Evolutionary conservation across 2,329 filamentous ascomycete genomes (phyloP).

Genomic region (Talaromyces sp.): DNA sequence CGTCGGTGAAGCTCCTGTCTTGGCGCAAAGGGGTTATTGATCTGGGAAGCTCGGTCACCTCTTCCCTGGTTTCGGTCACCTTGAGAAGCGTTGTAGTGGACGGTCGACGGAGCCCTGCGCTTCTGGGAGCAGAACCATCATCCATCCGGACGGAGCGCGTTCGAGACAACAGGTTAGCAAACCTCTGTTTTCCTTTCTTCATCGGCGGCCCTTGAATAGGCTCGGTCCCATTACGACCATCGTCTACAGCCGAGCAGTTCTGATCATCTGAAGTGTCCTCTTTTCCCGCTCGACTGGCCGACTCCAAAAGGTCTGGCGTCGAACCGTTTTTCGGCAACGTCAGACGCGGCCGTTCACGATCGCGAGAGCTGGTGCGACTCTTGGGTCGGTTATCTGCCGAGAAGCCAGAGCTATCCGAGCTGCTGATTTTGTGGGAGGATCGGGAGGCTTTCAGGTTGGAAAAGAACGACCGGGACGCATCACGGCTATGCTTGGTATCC

Average conservation of each 20-base stretch:
- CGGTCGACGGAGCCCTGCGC: constrained; percentile 29
- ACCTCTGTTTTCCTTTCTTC: constrained; percentile 43
- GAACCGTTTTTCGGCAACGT: constrained; percentile 36
- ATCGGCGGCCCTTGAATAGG: constrained; percentile 9
- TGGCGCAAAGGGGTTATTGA: constrained; percentile 59
- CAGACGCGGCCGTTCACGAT: constrained; percentile 29
- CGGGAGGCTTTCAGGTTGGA: constrained; percentile 44
- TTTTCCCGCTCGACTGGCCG: constrained; percentile 24
- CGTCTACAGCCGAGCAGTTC: constrained; percentile 23
- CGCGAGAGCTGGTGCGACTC: constrained; percentile 42
- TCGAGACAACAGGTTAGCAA: constrained; percentile 41
- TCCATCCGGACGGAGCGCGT: constrained; percentile 43
- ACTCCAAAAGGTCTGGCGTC: constrained; percentile 36
- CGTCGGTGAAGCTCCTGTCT: constrained; percentile 64
- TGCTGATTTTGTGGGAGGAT: constrained; percentile 38
- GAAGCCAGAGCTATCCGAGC: constrained; percentile 36
- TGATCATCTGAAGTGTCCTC: constrained; percentile 20
- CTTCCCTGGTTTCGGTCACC: constrained; percentile 10
- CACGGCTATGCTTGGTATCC: constrained; percentile 38
- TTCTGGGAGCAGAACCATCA: constrained; percentile 31
- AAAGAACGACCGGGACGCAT: constrained; percentile 44
- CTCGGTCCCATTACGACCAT: background rate
- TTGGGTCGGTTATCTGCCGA: constrained; percentile 30
- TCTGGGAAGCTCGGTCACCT: constrained; percentile 46
- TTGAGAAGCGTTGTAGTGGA: constrained; percentile 34